A percentile compares a stretch with the other conserved stretches of the same genome.
These are phyloP conservation scores for Pestalotiopsis sp. DNA, from an alignment of 2,329 filamentous ascomycete genomes.

Conservation along the genomic window DNA sequence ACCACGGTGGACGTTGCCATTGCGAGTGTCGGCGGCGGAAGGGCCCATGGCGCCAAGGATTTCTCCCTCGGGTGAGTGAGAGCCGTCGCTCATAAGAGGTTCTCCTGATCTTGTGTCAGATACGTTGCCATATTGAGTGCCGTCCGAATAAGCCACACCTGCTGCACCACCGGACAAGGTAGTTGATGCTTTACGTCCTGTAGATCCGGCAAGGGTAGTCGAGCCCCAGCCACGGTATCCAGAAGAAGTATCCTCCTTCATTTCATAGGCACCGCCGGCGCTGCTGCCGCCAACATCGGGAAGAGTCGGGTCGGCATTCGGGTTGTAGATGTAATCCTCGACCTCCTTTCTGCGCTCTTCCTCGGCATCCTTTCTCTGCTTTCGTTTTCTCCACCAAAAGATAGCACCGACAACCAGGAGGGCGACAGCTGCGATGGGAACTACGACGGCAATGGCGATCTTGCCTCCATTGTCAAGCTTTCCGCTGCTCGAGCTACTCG, in stretches of 20 bases:
- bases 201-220: slow-evolving; percentile 68
- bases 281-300: slow-evolving; percentile 49
- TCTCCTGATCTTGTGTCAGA: slow-evolving; percentile 75
- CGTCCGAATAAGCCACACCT: slow-evolving; percentile 73
- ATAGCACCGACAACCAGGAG: slow-evolving; percentile 76
- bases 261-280: slow-evolving; percentile 63
- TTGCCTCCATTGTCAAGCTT: slow-evolving; percentile 63
- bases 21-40: slow-evolving; percentile 65
- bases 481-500: slow-evolving; percentile 37
- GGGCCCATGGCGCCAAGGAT: slow-evolving; percentile 83
- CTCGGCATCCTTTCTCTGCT: slow-evolving; percentile 80
- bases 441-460: slow-evolving; percentile 91
- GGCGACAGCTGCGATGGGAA: slow-evolving; percentile 87
- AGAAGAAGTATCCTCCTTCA: slow-evolving; percentile 74
- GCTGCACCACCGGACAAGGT: slow-evolving; percentile 78
- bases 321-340: slow-evolving; percentile 96
- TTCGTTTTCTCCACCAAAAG: slow-evolving; percentile 87
- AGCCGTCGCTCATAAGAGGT: slow-evolving; percentile 56
- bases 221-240: slow-evolving; percentile 97
- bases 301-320: slow-evolving; percentile 90
- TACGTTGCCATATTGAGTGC: slow-evolving; percentile 56
- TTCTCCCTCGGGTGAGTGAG: slow-evolving; percentile 72
- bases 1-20: slow-evolving; percentile 78
- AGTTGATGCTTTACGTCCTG: slow-evolving; percentile 83
- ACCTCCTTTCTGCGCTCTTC: slow-evolving; percentile 94